A percentile compares a stretch with the other conserved stretches of the same genome.
Conservation (phyloP, 306 rosid species). For the Corylus avellana region DNA sequence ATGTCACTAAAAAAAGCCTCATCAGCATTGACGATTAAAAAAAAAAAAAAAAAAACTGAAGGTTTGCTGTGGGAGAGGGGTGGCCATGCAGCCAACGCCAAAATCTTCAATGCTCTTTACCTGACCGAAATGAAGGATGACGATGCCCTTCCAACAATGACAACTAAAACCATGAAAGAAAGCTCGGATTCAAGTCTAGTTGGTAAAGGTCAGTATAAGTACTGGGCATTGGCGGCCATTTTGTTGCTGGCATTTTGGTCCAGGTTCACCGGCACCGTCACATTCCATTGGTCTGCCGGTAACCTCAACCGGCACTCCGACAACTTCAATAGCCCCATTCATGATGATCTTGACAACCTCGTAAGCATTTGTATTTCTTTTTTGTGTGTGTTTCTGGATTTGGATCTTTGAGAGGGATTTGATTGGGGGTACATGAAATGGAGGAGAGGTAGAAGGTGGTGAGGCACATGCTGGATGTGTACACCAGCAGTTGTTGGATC, state of each 20-base stretch:
- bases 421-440: conserved; percentile 64
- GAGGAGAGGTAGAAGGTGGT: conserved; percentile 99
- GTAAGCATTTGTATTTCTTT: conserved; percentile 38
- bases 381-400: neutral
- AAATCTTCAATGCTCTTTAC: neutral
- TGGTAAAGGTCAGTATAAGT: conserved; percentile 83
- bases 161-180: conserved; percentile 62
- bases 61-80: too few species aligned
- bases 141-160: conserved; percentile 73
- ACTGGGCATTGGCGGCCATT: conserved; percentile 92
- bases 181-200: conserved; percentile 51
- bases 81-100: neutral
- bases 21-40: too few species aligned
- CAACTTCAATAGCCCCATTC: conserved; percentile 60
- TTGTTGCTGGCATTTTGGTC: conserved; percentile 95
- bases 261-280: conserved; percentile 93
- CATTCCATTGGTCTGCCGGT: conserved; percentile 90
- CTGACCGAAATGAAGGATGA: conserved; percentile 83
- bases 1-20: too few species aligned
- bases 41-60: too few species aligned
- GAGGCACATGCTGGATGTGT: conserved; percentile 96
- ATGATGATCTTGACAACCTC: conserved; percentile 90
- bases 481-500: conserved; percentile 85
- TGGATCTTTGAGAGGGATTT: conserved; percentile 33
- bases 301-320: conserved; percentile 67